phyloP scores from a whole-genome alignment of 2,329 filamentous ascomycete genomes.

The Rhexocercosporidium sp. region DNA sequence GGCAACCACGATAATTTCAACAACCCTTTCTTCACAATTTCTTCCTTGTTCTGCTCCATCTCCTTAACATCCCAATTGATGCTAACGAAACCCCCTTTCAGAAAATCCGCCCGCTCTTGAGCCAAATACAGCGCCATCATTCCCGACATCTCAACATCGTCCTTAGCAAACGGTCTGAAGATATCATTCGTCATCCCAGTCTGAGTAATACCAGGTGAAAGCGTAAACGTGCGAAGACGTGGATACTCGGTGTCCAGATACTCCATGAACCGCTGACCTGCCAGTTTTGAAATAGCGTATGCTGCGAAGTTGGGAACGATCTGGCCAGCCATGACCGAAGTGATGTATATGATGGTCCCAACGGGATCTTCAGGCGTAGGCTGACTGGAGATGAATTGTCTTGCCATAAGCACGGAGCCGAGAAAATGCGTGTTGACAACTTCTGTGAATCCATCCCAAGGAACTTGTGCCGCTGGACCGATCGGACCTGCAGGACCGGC shows the following conservation, averaged over 20 bases:
- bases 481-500: conserved; percentile 41
- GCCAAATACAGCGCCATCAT: conserved; percentile 42
- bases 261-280: conserved; percentile 50
- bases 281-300: conserved; percentile 54
- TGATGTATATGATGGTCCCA: conserved; percentile 48
- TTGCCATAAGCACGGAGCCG: conserved; percentile 38
- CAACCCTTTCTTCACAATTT: conserved; percentile 38
- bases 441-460: conserved; percentile 47
- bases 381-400: conserved; percentile 51
- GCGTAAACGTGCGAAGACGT: conserved; percentile 25
- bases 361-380: conserved; percentile 23
- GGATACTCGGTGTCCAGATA: conserved; percentile 48
- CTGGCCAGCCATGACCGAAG: conserved; percentile 47
- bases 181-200: conserved; percentile 47
- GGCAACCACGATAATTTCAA: conserved; percentile 32
- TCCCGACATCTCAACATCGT: conserved; percentile 41
- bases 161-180: conserved; percentile 43
- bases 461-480: conserved; percentile 20
- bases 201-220: conserved; percentile 50
- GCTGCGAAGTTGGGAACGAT: conserved; percentile 44
- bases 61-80: conserved; percentile 47
- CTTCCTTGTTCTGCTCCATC: conserved; percentile 37
- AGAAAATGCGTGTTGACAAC: conserved; percentile 44
- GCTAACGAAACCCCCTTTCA: conserved; percentile 43
- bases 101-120: conserved; percentile 41